A percentile compares a stretch with the other conserved stretches of the same genome.
phyloP scores from a whole-genome alignment of 257 asterid genomes.

The Ajuga chamaepitys region DNA sequence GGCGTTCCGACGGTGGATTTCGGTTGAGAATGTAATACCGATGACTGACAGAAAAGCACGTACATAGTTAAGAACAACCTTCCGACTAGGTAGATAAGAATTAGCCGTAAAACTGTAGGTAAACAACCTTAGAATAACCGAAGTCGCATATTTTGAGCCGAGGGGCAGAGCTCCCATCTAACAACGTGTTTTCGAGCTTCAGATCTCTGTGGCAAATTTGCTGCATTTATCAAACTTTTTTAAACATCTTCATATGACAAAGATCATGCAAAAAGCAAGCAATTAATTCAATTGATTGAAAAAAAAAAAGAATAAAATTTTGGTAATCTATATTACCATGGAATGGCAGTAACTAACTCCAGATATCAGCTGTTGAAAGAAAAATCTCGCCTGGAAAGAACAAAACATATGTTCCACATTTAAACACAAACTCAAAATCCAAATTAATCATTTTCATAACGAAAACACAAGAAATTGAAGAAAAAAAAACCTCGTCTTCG shows the following conservation, averaged over 20 bases:
- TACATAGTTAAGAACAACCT: neutral
- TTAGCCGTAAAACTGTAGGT: neutral
- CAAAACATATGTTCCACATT: neutral
- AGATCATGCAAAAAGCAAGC: neutral
- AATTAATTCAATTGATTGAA: neutral
- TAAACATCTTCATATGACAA: neutral
- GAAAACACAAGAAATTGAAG: neutral
- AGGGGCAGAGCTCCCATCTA: slow-evolving; percentile 60
- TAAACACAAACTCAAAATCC: no score
- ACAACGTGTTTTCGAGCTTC: slow-evolving; percentile 70
- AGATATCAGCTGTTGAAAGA: slow-evolving; percentile 69
- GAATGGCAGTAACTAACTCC: slow-evolving; percentile 84
- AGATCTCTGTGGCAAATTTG: slow-evolving; percentile 82
- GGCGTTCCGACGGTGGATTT: slow-evolving; percentile 96
- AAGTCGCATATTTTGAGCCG: slow-evolving; percentile 78
- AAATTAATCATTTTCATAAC: neutral
- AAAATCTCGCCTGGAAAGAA: slow-evolving; percentile 56
- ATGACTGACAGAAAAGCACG: slow-evolving; percentile 33
- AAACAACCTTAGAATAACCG: slow-evolving; percentile 67
- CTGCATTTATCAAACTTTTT: slow-evolving; percentile 28
- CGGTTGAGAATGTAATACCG: slow-evolving; percentile 81
- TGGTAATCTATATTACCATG: slow-evolving; percentile 31
- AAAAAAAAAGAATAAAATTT: neutral
- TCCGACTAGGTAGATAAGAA: no score
- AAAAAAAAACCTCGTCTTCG: slow-evolving; percentile 53